Percentiles rank a stretch among this genome's conserved stretches.
Evolutionary conservation across 176 grass and related monocot genomes (phyloP).

Genomic region (Musa schizocarpa): DNA sequence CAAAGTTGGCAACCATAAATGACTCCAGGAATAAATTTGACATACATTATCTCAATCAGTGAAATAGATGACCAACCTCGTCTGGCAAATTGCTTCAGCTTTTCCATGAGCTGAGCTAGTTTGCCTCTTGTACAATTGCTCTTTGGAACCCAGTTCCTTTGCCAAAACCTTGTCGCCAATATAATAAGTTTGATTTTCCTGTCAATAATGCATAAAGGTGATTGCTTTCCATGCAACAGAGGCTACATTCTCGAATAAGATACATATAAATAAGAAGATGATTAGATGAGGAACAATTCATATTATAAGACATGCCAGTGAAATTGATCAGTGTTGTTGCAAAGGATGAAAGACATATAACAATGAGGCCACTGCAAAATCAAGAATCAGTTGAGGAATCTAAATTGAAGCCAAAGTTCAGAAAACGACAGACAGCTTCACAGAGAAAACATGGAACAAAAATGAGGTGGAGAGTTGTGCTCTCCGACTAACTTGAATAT

Average conservation of each 20-base stretch:
- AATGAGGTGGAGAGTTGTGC: not conserved
- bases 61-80: constrained; percentile 37
- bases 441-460: not conserved
- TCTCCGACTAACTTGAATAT: not conserved
- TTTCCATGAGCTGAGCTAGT: constrained; percentile 65
- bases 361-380: too few relatives aligned
- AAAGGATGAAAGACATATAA: too few relatives aligned
- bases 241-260: not conserved
- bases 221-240: not conserved
- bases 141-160: constrained; percentile 67
- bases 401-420: not conserved
- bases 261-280: not conserved
- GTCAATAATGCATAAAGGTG: constrained; percentile 18
- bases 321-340: not conserved
- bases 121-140: constrained; percentile 56
- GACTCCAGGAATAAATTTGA: not conserved
- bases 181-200: constrained; percentile 63
- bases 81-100: constrained; percentile 44
- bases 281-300: not conserved
- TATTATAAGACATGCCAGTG: not conserved
- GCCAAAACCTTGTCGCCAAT: constrained; percentile 43
- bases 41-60: not conserved
- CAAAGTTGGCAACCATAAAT: too few relatives aligned
- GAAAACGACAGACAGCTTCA: not conserved
- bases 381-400: too few relatives aligned